phyloP scores from a whole-genome alignment of 2,329 filamentous ascomycete species.

The Phaeosphaeriaceae sp. region DNA sequence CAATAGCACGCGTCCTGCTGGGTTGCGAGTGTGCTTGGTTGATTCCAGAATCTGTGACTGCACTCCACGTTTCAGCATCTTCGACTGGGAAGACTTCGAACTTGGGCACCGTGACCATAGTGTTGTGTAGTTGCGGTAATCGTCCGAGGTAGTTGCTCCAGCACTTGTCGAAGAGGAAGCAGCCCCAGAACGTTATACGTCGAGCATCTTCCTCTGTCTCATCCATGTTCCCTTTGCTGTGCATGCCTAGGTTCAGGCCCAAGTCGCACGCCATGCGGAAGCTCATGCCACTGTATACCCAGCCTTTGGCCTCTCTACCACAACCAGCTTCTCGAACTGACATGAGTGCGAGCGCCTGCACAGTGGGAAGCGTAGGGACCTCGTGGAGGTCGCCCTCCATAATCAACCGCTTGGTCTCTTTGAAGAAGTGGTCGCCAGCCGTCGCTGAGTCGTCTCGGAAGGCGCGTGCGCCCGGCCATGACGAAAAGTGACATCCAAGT shows the following conservation, averaged over 20 bases:
- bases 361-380: conserved; percentile 84
- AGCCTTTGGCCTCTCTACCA: conserved; percentile 91
- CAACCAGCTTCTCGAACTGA: conserved; percentile 95
- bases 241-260: conserved; percentile 81
- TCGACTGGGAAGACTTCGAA: conserved; percentile 91
- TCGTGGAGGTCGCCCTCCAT: conserved; percentile 93
- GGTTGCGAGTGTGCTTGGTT: conserved; percentile 77
- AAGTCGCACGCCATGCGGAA: conserved; percentile 97
- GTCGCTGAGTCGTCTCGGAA: conserved; percentile 78
- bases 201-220: conserved; percentile 89
- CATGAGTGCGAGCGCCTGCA: conserved; percentile 94
- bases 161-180: conserved; percentile 97
- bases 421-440: conserved; percentile 95
- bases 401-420: conserved; percentile 87
- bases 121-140: conserved; percentile 81
- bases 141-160: conserved; percentile 98
- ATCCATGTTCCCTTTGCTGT: conserved; percentile 64
- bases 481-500: conserved; percentile 91
- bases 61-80: conserved; percentile 84
- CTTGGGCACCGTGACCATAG: conserved; percentile 83
- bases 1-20: conserved; percentile 76
- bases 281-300: conserved; percentile 98
- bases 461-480: conserved; percentile 73
- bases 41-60: conserved; percentile 85
- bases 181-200: conserved; percentile 95